phyloP scores from a whole-genome alignment of 2,329 filamentous ascomycete genomes.

The Neoascochyta sp. region DNA sequence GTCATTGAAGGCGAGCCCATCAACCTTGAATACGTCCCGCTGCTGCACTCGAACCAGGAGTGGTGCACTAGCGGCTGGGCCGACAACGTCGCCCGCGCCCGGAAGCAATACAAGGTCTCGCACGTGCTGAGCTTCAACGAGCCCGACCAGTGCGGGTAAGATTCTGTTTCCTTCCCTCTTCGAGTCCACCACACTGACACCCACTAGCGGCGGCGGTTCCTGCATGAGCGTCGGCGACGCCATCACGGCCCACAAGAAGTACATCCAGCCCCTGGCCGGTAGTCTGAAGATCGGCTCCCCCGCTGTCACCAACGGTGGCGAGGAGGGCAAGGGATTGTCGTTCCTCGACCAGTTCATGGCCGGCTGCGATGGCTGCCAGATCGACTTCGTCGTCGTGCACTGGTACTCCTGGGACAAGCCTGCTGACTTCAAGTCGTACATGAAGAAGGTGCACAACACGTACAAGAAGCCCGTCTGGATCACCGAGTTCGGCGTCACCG shows the following conservation, averaged over 20 bases:
- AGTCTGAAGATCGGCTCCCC: constrained; percentile 34
- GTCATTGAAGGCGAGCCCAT: constrained; percentile 43
- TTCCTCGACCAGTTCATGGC: constrained; percentile 31
- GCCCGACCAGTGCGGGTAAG: constrained; percentile 35
- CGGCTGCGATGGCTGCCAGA: constrained; percentile 25
- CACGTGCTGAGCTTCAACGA: constrained; percentile 39
- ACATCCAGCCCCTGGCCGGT: constrained; percentile 24
- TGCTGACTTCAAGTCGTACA: constrained; percentile 39
- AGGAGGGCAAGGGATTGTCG: constrained; percentile 23
- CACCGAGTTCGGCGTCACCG: constrained; percentile 35
- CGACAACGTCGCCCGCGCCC: constrained; percentile 25
- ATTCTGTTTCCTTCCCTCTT: constrained; percentile 4
- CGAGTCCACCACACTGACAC: constrained; percentile 6
- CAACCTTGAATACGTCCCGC: constrained; percentile 60
- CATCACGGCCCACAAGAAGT: constrained; percentile 20
- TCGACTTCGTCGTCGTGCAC: constrained; percentile 38
- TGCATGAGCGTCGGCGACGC: constrained; percentile 23
- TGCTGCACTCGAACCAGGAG: constrained; percentile 30
- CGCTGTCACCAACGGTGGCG: constrained; percentile 33
- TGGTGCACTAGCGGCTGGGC: constrained; percentile 27
- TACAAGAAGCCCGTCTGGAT: constrained; percentile 36
- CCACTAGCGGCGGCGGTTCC: constrained; percentile 21
- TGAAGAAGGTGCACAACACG: constrained; percentile 24
- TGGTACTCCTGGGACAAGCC: constrained; percentile 36
- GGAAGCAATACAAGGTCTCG: constrained; percentile 28